phyloP scores from a whole-genome alignment of 495 filamentous ascomycete species.

The Cryomyces minteri region DNA sequence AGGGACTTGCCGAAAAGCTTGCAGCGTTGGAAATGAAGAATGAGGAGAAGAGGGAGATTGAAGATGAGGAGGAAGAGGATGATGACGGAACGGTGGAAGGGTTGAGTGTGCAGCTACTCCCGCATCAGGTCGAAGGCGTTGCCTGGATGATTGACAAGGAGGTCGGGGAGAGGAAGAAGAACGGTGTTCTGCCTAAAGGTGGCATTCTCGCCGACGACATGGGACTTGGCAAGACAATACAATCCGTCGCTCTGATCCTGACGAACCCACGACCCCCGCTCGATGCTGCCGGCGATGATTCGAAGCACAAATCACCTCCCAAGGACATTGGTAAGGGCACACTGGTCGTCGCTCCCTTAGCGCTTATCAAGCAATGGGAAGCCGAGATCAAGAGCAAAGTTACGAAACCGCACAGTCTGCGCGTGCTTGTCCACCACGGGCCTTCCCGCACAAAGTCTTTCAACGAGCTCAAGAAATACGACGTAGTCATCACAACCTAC shows the following conservation, averaged over 20 bases:
- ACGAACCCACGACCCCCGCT: slow-evolving; percentile 53
- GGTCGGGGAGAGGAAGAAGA: slow-evolving; percentile 53
- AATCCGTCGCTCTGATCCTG: slow-evolving; percentile 67
- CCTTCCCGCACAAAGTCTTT: slow-evolving; percentile 61
- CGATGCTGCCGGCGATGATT: slow-evolving; percentile 20
- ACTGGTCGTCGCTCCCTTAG: slow-evolving; percentile 83
- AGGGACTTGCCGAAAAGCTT: slow-evolving; percentile 39
- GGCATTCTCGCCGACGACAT: slow-evolving; percentile 82
- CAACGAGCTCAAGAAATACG: slow-evolving; percentile 58
- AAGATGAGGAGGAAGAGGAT: slow-evolving; percentile 47
- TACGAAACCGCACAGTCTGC: slow-evolving; percentile 40
- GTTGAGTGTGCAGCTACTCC: slow-evolving; percentile 67
- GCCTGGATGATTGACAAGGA: slow-evolving; percentile 89
- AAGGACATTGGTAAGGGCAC: slow-evolving; percentile 51
- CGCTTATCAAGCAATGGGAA: slow-evolving; percentile 96
- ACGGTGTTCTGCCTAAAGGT: slow-evolving; percentile 61
- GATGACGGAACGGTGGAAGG: slow-evolving; percentile 65
- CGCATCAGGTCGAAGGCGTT: slow-evolving; percentile 84
- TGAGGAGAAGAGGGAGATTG: slow-evolving; percentile 20
- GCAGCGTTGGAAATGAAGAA: slow-evolving; percentile 33
- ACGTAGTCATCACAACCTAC: slow-evolving; percentile 96
- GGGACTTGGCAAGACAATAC: slow-evolving; percentile 72
- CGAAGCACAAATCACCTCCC: slow-evolving; percentile 39
- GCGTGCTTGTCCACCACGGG: slow-evolving; percentile 81
- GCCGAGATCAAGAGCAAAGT: slow-evolving; percentile 72